phyloP scores from a whole-genome alignment of 768 basidiomycete genomes.

The Paxillus involutus region DNA sequence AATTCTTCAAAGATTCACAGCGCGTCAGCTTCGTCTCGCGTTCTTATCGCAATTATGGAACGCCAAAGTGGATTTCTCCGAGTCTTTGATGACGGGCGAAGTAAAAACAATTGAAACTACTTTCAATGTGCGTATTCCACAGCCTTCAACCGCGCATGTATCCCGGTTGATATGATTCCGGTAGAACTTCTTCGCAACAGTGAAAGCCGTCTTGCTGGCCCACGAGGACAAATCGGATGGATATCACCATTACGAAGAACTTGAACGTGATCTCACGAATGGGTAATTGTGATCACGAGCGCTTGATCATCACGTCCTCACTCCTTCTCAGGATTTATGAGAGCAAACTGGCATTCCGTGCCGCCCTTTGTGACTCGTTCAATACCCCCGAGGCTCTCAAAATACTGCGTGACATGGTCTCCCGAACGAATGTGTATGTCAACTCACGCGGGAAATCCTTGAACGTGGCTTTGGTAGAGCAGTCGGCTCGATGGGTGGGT shows the following conservation, averaged over 20 bases:
- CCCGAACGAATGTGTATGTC: conserved; percentile 86
- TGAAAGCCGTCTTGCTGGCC: conserved; percentile 72
- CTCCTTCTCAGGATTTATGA: conserved; percentile 57
- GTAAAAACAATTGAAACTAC: conserved; percentile 80
- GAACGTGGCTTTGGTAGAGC: conserved; percentile 64
- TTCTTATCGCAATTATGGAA: conserved; percentile 94
- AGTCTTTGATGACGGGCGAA: conserved; percentile 85
- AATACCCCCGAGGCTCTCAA: conserved; percentile 87
- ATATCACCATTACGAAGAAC: conserved; percentile 60
- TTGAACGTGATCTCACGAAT: conserved; percentile 67
- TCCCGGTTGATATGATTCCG: conserved; percentile 5
- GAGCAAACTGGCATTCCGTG: conserved; percentile 76
- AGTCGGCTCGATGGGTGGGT: conserved; percentile 67
- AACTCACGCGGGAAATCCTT: conserved; percentile 56
- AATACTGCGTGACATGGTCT: conserved; percentile 77
- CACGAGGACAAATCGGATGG: conserved; percentile 54
- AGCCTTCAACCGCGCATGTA: background rate
- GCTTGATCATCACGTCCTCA: conserved; percentile 9
- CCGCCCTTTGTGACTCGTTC: conserved; percentile 93
- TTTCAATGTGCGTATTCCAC: conserved; percentile 66
- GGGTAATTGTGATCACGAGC: conserved; percentile 43
- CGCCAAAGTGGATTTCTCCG: conserved; percentile 91
- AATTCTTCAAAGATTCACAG: conserved; percentile 76
- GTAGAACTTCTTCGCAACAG: conserved; percentile 92
- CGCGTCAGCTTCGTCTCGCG: conserved; percentile 87